phyloP scores from a whole-genome alignment of 2,329 filamentous ascomycete genomes.

The Colletotrichum nymphaeae region DNA sequence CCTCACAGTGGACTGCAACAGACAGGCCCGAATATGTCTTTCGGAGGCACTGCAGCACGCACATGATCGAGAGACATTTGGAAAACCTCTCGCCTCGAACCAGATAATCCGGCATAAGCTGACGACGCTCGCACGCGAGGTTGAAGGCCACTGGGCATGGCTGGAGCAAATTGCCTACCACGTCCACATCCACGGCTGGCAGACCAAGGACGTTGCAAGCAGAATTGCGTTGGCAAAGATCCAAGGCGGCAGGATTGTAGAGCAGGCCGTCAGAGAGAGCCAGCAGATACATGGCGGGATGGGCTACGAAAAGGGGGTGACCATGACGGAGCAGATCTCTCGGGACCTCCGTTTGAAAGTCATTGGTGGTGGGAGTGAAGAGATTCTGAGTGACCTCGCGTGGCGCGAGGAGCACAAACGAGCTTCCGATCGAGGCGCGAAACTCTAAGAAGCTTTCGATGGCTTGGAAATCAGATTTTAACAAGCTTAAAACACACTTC shows the following conservation, averaged over 20 bases:
- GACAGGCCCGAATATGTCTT: slow-evolving; percentile 67
- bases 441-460: slow-evolving; percentile 1
- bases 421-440: not conserved
- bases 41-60: slow-evolving; percentile 65
- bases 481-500: slow-evolving; percentile 13
- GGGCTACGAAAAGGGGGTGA: slow-evolving; percentile 61
- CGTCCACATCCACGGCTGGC: slow-evolving; percentile 47
- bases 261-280: slow-evolving; percentile 62
- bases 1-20: slow-evolving; percentile 66
- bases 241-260: slow-evolving; percentile 59
- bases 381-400: slow-evolving; percentile 64
- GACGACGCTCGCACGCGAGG: slow-evolving; percentile 66
- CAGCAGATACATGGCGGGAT: slow-evolving; percentile 66
- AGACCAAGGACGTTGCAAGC: slow-evolving; percentile 44
- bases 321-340: slow-evolving; percentile 63
- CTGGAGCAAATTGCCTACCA: slow-evolving; percentile 71
- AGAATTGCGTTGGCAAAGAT: slow-evolving; percentile 55
- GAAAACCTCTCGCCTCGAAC: slow-evolving; percentile 66
- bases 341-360: slow-evolving; percentile 64
- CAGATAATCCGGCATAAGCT: slow-evolving; percentile 71
- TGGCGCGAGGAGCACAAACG: slow-evolving; percentile 56
- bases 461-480: not conserved
- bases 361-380: slow-evolving; percentile 65
- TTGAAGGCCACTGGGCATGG: slow-evolving; percentile 72
- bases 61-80: slow-evolving; percentile 66